Evolutionary conservation across 306 rosid genomes (phyloP).

Genomic region (Acacia melanoxylon): DNA sequence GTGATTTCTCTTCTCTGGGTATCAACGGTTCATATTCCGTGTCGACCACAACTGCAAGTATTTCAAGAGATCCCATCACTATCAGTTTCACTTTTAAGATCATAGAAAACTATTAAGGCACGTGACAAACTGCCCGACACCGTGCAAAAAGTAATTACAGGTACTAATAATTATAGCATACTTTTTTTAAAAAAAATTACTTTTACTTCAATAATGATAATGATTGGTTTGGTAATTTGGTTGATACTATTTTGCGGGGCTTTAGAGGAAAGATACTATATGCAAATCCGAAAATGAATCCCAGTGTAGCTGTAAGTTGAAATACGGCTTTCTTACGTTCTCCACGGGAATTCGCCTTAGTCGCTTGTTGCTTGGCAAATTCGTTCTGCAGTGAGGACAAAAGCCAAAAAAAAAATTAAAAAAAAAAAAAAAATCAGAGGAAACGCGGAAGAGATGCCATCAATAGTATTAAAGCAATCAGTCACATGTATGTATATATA

Average conservation of each 20-base stretch:
- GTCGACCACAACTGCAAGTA: conserved; percentile 67
- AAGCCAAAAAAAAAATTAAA: background rate
- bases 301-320: background rate
- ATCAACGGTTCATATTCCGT: conserved; percentile 57
- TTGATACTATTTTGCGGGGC: background rate
- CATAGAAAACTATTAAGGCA: background rate
- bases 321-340: conserved; percentile 55
- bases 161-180: background rate
- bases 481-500: background rate
- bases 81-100: background rate
- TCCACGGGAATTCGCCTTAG: conserved; percentile 58
- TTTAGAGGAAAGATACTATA: background rate
- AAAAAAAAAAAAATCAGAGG: background rate
- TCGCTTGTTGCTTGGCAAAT: conserved; percentile 37
- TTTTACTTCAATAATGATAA: background rate
- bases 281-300: background rate
- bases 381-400: conserved; percentile 57
- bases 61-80: conserved; percentile 8
- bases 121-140: background rate
- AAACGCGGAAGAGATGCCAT: background rate
- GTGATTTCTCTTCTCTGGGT: conserved; percentile 64
- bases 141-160: background rate
- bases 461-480: background rate
- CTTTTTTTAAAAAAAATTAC: too few relatives aligned
- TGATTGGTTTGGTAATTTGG: conserved; percentile 4